A percentile compares a stretch with the other conserved stretches of the same genome.
These are phyloP conservation scores for Aspergillus thermomutatus DNA, from an alignment of 2,329 filamentous ascomycete genomes.

Conservation along the genomic window DNA sequence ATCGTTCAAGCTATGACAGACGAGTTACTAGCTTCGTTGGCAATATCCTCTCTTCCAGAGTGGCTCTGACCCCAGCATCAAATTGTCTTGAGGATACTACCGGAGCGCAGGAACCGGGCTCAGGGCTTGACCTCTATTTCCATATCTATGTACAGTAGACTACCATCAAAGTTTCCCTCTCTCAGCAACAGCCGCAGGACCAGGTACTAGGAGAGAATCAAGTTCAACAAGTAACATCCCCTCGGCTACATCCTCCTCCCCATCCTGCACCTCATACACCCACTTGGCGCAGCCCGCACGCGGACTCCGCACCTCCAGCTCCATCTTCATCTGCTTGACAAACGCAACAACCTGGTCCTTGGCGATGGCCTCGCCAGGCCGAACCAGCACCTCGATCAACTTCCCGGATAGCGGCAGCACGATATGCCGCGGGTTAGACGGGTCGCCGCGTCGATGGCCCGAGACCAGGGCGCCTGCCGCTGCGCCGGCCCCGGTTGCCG, in stretches of 20 bases:
- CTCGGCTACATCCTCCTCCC: slow-evolving; percentile 51
- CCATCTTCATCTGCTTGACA: slow-evolving; percentile 68
- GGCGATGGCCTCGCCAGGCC: slow-evolving; percentile 48
- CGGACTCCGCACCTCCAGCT: slow-evolving; percentile 57
- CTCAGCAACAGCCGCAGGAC: too few relatives aligned
- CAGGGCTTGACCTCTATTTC: too few relatives aligned
- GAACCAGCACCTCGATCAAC: slow-evolving; percentile 57
- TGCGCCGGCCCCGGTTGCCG: slow-evolving; percentile 45
- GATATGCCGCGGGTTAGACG: slow-evolving; percentile 50
- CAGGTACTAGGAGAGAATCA: slow-evolving; percentile 26
- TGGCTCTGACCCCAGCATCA: too few relatives aligned
- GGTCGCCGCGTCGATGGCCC: slow-evolving; percentile 50
- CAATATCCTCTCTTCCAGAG: too few relatives aligned
- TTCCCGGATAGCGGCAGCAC: slow-evolving; percentile 58
- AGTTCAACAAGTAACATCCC: slow-evolving; percentile 53
- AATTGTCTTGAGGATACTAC: too few relatives aligned
- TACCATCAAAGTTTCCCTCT: too few relatives aligned
- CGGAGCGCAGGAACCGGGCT: too few relatives aligned
- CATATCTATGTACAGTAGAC: too few relatives aligned
- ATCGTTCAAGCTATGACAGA: too few relatives aligned
- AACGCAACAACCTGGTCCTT: slow-evolving; percentile 56
- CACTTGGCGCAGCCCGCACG: slow-evolving; percentile 49
- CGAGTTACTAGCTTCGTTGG: too few relatives aligned
- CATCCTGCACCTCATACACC: slow-evolving; percentile 52
- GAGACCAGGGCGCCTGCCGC: slow-evolving; percentile 30